Base-by-base conservation (phyloP, 306 rosid genomes). In the Dryas octopetala region DNA sequence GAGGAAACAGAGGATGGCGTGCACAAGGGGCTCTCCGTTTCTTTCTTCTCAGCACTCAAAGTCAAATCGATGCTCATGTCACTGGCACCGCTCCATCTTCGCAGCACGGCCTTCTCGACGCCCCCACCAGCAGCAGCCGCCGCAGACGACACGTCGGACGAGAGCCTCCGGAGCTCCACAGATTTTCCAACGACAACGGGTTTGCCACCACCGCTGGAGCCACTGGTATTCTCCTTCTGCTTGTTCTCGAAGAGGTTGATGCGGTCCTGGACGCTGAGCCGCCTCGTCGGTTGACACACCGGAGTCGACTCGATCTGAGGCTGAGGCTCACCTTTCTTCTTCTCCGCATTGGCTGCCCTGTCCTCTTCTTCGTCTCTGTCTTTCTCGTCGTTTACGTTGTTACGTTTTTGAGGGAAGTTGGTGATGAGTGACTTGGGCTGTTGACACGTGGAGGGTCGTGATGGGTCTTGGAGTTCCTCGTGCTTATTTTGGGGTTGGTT, bases 211-310 rank as follows among this genome's bases (percentile, higher is more conserved):
- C 91, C 79, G 16, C 87, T 66, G 50, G 68, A 61, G 47, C 87
- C 41, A 1, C 78, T 53, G 1, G 85, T 78, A 77, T 10, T 87
- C 78, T 92, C 97, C 83, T 91, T 93, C 90, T 96, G 99, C 75
- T 96, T 96, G 83, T 85, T 92, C 86, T 96, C 99, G 15, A 96
- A 96, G 26, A 96, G 91, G 83, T 88, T 96, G 81, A 96, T 96
- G 7, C 98, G 88, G 84, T 96, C 99, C 86, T 92, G 99, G 32
- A 96, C 99, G 52, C 97, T 90, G 59, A 96, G 97, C 71, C 98
- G 89, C 84, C 98, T 88, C 2, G 83, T 50, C 0, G 89, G 65
- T 66, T 82, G 96, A 71, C 83, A 79, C 23, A 83, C 74, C 1
- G 85, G 83, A 58, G 76, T 65, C 28, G 80, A 70, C 65, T 79